Conservation (phyloP, 129 eudicot genomes). For the Tanacetum coccineum region DNA sequence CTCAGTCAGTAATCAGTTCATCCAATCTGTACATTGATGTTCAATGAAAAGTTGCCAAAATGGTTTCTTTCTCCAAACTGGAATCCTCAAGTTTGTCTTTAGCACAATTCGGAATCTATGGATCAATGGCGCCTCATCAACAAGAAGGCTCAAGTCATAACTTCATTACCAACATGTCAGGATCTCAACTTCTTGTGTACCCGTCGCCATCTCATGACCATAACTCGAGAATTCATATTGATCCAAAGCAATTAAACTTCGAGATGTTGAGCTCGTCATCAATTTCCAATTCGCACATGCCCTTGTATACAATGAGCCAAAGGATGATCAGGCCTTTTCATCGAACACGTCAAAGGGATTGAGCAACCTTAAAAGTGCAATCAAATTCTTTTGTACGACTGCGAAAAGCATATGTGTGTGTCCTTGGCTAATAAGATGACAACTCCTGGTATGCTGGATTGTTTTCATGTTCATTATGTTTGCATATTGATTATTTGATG, state of each 20-base stretch:
- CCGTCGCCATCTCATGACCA: conserved; percentile 33
- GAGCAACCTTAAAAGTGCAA: conserved; percentile 23
- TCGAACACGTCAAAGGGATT: conserved; percentile 34
- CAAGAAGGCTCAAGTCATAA: conserved; percentile 32
- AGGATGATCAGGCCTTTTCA: conserved; percentile 47
- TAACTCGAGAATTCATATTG: conserved; percentile 26
- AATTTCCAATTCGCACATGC: conserved; percentile 34
- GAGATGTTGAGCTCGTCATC: conserved; percentile 45
- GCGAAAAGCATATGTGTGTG: conserved; percentile 1
- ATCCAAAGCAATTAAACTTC: conserved; percentile 35
- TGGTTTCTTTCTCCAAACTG: conserved; percentile 46
- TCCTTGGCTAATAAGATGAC: conserved; percentile 14
- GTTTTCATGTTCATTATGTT: conserved; percentile 15
- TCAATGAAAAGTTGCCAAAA: conserved; percentile 36
- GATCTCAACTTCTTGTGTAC: conserved; percentile 37
- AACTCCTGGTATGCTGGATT: conserved; percentile 17
- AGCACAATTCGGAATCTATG: conserved; percentile 34
- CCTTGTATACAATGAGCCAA: conserved; percentile 35
- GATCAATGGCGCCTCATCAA: conserved; percentile 33
- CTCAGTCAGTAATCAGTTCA: conserved; percentile 32
- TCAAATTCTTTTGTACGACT: neutral
- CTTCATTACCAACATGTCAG: conserved; percentile 30
- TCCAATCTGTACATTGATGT: conserved; percentile 27
- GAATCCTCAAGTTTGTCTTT: conserved; percentile 53
- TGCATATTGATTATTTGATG: neutral